phyloP scores from a whole-genome alignment of 495 filamentous ascomycete genomes.

The Aspergillus campestris region DNA sequence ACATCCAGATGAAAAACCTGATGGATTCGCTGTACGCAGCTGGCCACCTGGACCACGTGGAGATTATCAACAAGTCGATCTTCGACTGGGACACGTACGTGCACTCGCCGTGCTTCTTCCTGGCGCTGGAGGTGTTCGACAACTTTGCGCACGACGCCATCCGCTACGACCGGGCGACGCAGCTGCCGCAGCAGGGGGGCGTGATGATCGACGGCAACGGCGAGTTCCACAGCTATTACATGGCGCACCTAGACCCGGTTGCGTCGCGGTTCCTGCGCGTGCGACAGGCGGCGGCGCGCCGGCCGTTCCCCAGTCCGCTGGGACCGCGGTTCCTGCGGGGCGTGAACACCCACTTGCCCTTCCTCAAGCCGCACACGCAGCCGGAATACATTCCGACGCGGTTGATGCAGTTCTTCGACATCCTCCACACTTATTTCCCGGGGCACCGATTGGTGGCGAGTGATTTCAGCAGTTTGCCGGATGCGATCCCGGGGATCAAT shows the following conservation, averaged over 20 bases:
- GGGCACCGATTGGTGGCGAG: slow-evolving; percentile 78
- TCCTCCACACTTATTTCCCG: slow-evolving; percentile 78
- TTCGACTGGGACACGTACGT: slow-evolving; percentile 88
- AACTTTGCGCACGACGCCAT: slow-evolving; percentile 95
- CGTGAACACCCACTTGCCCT: slow-evolving; percentile 53
- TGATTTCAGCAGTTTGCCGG: slow-evolving; percentile 83
- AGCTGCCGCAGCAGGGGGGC: slow-evolving; percentile 70
- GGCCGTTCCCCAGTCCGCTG: slow-evolving; percentile 47
- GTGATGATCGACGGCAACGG: slow-evolving; percentile 79
- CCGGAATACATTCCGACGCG: slow-evolving; percentile 93
- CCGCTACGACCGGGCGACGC: slow-evolving; percentile 72
- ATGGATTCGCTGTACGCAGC: slow-evolving; percentile 50
- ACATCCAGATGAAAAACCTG: slow-evolving; percentile 65
- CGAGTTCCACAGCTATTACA: slow-evolving; percentile 93
- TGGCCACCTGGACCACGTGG: slow-evolving; percentile 76
- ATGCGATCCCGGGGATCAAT: slow-evolving; percentile 73
- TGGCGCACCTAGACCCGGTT: slow-evolving; percentile 66
- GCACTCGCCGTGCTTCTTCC: slow-evolving; percentile 88
- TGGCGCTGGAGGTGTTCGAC: slow-evolving; percentile 97
- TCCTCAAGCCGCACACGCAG: slow-evolving; percentile 58
- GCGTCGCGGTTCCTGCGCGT: slow-evolving; percentile 74
- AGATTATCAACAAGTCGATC: slow-evolving; percentile 89
- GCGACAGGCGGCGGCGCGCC: slow-evolving; percentile 55
- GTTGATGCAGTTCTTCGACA: slow-evolving; percentile 93
- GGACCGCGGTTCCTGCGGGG: slow-evolving; percentile 47